These are phyloP conservation scores for Ashbya aceris DNA, from an alignment of 1,139 yeast species.

Conservation along the genomic window DNA sequence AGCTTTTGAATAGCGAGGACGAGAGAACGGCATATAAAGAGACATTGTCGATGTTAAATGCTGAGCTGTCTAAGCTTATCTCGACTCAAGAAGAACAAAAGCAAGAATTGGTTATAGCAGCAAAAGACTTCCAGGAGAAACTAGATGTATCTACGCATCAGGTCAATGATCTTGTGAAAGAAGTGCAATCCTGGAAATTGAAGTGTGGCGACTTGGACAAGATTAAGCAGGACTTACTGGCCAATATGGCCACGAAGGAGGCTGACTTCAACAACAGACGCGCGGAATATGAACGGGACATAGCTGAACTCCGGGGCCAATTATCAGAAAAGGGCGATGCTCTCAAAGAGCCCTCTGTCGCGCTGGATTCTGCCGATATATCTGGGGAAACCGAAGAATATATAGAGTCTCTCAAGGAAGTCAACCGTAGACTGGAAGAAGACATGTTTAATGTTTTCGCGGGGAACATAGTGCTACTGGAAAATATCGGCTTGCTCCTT, in stretches of 20 bases:
- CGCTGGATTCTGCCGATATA: background rate
- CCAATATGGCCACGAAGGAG: slow-evolving; percentile 59
- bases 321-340: slow-evolving; percentile 9
- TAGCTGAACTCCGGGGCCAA: slow-evolving; percentile 36
- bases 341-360: slow-evolving; percentile 23
- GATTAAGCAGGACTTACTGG: slow-evolving; percentile 8
- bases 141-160: slow-evolving; percentile 30
- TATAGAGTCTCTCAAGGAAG: background rate
- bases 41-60: slow-evolving; percentile 20
- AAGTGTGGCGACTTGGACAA: slow-evolving; percentile 8
- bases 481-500: slow-evolving; percentile 67
- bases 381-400: slow-evolving; percentile 36
- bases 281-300: slow-evolving; percentile 40
- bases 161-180: slow-evolving; percentile 19
- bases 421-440: slow-evolving; percentile 6
- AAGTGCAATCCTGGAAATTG: slow-evolving; percentile 16
- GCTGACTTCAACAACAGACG: slow-evolving; percentile 49
- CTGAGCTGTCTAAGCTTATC: slow-evolving; percentile 21
- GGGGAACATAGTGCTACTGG: slow-evolving; percentile 40
- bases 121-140: slow-evolving; percentile 19
- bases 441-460: slow-evolving; percentile 27
- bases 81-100: slow-evolving; percentile 17
- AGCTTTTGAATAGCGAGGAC: slow-evolving; percentile 15
- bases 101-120: slow-evolving; percentile 17
- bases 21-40: slow-evolving; percentile 26